Evolutionary conservation across 2,329 filamentous ascomycete species (phyloP).

Genomic region (Fusarium coffeatum): DNA sequence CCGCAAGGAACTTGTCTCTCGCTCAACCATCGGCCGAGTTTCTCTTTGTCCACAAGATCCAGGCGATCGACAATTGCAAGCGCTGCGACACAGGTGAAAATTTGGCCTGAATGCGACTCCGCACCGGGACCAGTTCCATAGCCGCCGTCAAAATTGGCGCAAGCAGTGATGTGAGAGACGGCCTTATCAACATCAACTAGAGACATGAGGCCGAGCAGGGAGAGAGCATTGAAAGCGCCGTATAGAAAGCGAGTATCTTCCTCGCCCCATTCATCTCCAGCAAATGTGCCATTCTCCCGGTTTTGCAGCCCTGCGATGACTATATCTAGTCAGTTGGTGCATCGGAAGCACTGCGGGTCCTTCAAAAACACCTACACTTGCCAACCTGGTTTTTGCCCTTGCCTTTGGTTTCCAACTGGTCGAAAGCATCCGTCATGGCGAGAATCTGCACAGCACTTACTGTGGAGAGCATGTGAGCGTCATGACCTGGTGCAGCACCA

Average conservation of each 20-base stretch:
- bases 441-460: constrained; percentile 95
- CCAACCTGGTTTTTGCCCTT: constrained; percentile 76
- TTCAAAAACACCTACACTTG: constrained; percentile 71
- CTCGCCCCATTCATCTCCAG: constrained; percentile 96
- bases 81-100: constrained; percentile 92
- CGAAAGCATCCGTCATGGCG: constrained; percentile 84
- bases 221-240: constrained; percentile 88
- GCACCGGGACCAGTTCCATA: constrained; percentile 91
- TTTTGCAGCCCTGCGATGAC: constrained; percentile 88
- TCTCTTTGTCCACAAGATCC: constrained; percentile 84
- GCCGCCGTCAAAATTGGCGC: constrained; percentile 93
- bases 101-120: constrained; percentile 94
- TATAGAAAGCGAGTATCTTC: constrained; percentile 95
- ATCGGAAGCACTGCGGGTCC: constrained; percentile 16
- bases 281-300: constrained; percentile 83
- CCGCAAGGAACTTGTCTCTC: constrained; percentile 90
- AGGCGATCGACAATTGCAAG: constrained; percentile 84
- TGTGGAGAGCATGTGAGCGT: constrained; percentile 96
- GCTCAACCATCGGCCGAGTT: constrained; percentile 88
- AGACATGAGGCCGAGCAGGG: constrained; percentile 78
- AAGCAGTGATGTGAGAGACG: constrained; percentile 81
- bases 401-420: constrained; percentile 79
- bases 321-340: constrained; percentile 49
- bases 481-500: constrained; percentile 91
- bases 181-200: constrained; percentile 84